These are phyloP conservation scores for Coniochaeta ligniaria DNA, from an alignment of 2,329 filamentous ascomycete species.

Conservation along the genomic window DNA sequence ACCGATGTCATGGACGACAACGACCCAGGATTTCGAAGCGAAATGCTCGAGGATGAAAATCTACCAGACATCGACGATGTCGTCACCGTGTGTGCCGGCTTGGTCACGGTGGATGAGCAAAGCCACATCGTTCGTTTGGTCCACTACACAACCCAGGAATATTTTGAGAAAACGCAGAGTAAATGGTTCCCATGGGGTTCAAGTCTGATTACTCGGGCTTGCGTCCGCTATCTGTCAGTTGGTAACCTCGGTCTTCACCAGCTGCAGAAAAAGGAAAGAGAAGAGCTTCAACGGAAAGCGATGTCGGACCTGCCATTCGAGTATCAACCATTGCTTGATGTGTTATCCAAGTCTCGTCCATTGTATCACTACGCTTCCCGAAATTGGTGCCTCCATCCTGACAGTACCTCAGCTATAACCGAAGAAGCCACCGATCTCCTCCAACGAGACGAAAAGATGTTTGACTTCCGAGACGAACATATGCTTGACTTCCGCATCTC, in stretches of 20 bases:
- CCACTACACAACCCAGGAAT: conserved; percentile 24
- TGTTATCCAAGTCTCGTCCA: not conserved
- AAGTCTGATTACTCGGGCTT: conserved; percentile 7
- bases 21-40: too few relatives aligned
- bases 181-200: conserved; percentile 5
- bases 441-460: not conserved
- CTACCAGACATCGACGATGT: conserved; percentile 16
- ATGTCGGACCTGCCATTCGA: too few relatives aligned
- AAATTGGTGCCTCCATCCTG: conserved; percentile 25
- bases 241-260: conserved; percentile 8
- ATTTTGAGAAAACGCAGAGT: not conserved
- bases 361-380: conserved; percentile 23
- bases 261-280: too few relatives aligned
- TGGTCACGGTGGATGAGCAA: conserved; percentile 25
- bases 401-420: conserved; percentile 3
- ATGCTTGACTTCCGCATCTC: too few relatives aligned
- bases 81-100: conserved; percentile 22
- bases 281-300: too few relatives aligned
- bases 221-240: conserved; percentile 21
- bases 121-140: conserved; percentile 25
- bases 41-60: too few relatives aligned
- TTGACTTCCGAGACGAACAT: not conserved
- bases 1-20: too few relatives aligned
- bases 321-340: too few relatives aligned
- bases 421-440: conserved; percentile 11